Base-by-base conservation (phyloP, 306 rosid species). In the Castanea mollissima region DNA sequence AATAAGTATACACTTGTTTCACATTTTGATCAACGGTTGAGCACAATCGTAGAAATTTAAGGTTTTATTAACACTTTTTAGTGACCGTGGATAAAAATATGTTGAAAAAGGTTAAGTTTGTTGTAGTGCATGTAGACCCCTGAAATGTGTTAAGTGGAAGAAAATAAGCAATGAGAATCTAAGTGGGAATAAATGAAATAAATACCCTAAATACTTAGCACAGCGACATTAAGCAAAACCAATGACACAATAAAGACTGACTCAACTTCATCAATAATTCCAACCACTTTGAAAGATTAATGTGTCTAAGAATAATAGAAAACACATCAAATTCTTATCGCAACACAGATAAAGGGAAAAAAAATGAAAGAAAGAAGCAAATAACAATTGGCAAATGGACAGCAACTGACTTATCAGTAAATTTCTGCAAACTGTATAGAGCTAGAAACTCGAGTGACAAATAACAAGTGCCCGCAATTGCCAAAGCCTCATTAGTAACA, bases 401-500 rank as follows among this genome's bases (percentile, higher is more conserved):
- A 78, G 77, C 35, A 55, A 80, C 93, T 89, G 44, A 96, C 99
- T 79, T 90, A 65, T 95, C 99, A 13, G 96, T 91, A 83, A 90
- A 96, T 83, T 80, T 89, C 82, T 93, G 98, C 80, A 93, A 92
- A 76, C 96, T 92, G 76, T 87, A 91, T 52, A 91, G 87, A 82
- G 97, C 94, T 86, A 96, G 78, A 49, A 90, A 64, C 83, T 91
- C 96, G 80, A 93, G 74, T 18, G 89, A 89, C 69, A 74, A 80
- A 83, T 96, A 93, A 55, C 70, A 79, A 57, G 77, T 76, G 32
- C 98, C 98, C 29, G 93, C 99, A 79, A 89, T 92, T 67, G 82
- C 83, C 92, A 96, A 82, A 76, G 97, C 96, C 34, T 93, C 98
- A 71, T 95, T 97, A 1, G 96, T 91, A 60, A 93, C 97, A 88